phyloP scores from a whole-genome alignment of 768 basidiomycete genomes.

The Amylocystis lapponica region DNA sequence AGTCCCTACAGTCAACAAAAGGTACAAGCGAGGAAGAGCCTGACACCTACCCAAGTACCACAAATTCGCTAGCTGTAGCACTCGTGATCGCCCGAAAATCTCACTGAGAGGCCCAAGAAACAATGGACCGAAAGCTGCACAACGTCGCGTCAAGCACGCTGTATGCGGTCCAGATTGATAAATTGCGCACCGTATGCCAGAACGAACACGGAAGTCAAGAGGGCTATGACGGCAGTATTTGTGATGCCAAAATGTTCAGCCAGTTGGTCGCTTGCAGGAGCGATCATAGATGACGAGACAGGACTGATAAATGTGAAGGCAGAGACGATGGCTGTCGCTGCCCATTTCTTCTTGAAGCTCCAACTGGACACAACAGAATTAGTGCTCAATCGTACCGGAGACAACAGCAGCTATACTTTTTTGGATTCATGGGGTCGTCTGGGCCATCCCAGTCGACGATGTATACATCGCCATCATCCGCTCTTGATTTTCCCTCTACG shows the following conservation, averaged over 20 bases:
- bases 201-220: slow-evolving; percentile 53
- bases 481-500: neutral
- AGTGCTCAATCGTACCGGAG: too few species aligned
- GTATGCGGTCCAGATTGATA: neutral
- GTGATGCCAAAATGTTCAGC: slow-evolving; percentile 50
- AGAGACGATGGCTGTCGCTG: slow-evolving; percentile 56
- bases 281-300: slow-evolving; percentile 66
- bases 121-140: slow-evolving; percentile 39
- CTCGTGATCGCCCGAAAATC: slow-evolving; percentile 56
- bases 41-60: slow-evolving; percentile 49
- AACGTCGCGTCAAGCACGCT: neutral
- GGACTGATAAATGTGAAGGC: slow-evolving; percentile 65
- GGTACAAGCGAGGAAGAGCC: too few species aligned
- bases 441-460: slow-evolving; percentile 34
- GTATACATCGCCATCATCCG: neutral
- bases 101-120: slow-evolving; percentile 61
- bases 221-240: slow-evolving; percentile 40
- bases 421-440: slow-evolving; percentile 30
- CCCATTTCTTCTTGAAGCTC: slow-evolving; percentile 56
- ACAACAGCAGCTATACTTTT: slow-evolving; percentile 23
- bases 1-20: neutral
- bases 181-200: slow-evolving; percentile 48
- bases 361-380: slow-evolving; percentile 46
- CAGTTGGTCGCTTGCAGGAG: slow-evolving; percentile 52
- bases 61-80: slow-evolving; percentile 55